Conservation (phyloP, 768 basidiomycete genomes). For the Mycena maculata region DNA sequence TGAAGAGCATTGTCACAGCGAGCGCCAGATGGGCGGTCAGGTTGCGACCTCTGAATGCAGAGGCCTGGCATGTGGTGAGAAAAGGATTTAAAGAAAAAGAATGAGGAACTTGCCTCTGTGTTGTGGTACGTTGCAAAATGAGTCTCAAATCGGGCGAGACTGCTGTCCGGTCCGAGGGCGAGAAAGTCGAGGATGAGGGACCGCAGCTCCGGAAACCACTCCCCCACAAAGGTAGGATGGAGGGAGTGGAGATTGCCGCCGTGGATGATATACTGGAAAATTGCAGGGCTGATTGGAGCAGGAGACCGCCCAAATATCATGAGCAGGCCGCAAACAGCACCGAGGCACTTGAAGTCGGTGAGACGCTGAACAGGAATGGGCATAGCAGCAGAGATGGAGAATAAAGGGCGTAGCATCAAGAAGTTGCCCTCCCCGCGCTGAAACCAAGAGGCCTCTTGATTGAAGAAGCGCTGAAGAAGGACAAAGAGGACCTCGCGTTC, state of each 20-base stretch:
- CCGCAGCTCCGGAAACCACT: constrained; percentile 3
- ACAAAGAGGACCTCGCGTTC: not conserved
- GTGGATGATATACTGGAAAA: constrained; percentile 12
- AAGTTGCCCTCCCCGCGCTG: not conserved
- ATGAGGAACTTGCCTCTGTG: not conserved
- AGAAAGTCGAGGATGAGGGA: not conserved
- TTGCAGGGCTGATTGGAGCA: not conserved
- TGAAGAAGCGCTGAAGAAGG: not conserved
- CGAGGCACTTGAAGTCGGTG: not conserved
- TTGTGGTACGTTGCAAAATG: not conserved
- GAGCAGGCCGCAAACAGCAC: not conserved
- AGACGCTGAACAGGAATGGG: not conserved
- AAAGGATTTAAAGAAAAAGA: not conserved
- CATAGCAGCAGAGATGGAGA: not conserved
- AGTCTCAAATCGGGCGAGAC: not conserved
- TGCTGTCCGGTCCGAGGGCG: not conserved
- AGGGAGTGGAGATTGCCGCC: not conserved
- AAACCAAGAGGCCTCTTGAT: not conserved
- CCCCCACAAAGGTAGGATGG: not conserved
- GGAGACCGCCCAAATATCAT: not conserved
- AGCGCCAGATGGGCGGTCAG: not conserved
- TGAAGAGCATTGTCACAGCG: not conserved
- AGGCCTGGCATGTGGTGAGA: not conserved
- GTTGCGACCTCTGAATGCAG: not conserved
- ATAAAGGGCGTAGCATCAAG: not conserved